Evolutionary conservation across 2,329 filamentous ascomycete species (phyloP).

Genomic region (Nemania serpens): DNA sequence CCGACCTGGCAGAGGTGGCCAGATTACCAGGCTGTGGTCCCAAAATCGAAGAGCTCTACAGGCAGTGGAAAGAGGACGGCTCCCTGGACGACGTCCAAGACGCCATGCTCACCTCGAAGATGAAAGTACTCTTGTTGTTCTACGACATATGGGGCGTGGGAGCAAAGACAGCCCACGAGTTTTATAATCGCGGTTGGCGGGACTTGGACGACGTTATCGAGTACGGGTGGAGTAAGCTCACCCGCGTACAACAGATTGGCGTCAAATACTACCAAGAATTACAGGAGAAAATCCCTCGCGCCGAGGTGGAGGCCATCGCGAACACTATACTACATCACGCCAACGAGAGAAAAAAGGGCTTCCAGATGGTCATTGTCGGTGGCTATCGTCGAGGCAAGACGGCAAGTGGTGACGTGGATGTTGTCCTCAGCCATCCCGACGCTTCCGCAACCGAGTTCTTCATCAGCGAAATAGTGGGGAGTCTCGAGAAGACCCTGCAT

Average conservation of each 20-base stretch:
- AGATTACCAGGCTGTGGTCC: slow-evolving; percentile 77
- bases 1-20: slow-evolving; percentile 48
- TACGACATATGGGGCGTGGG: slow-evolving; percentile 93
- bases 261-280: slow-evolving; percentile 95
- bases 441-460: slow-evolving; percentile 70
- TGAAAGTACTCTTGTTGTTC: slow-evolving; percentile 71
- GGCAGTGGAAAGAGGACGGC: slow-evolving; percentile 70
- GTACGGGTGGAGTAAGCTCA: slow-evolving; percentile 75
- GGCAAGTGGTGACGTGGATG: slow-evolving; percentile 79
- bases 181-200: slow-evolving; percentile 79
- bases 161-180: slow-evolving; percentile 77
- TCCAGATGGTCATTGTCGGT: slow-evolving; percentile 69
- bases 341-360: slow-evolving; percentile 60
- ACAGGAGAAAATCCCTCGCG: slow-evolving; percentile 68
- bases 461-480: slow-evolving; percentile 71
- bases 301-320: slow-evolving; percentile 74
- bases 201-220: slow-evolving; percentile 87
- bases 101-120: slow-evolving; percentile 65
- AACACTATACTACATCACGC: slow-evolving; percentile 68
- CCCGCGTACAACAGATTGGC: slow-evolving; percentile 87
- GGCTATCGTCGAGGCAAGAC: slow-evolving; percentile 81
- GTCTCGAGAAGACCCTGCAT: slow-evolving; percentile 69
- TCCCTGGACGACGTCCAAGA: slow-evolving; percentile 66
- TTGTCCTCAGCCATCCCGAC: slow-evolving; percentile 80
- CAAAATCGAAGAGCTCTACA: slow-evolving; percentile 78